Base-by-base conservation (phyloP, 208 protist species). In the Crithidia expoeki region DNA sequence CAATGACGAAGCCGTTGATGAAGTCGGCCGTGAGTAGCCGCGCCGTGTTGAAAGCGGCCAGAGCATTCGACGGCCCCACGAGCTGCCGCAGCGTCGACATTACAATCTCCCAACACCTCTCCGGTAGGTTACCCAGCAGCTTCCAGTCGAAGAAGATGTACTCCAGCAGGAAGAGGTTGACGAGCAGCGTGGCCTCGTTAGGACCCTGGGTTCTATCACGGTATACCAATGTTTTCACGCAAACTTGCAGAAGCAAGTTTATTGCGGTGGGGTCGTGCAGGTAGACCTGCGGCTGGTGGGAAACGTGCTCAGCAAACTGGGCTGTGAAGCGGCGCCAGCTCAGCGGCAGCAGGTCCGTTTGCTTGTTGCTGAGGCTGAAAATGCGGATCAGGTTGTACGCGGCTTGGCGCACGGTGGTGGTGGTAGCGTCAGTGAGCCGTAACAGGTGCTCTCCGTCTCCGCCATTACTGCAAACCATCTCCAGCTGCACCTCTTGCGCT, bases 81-180 rank as follows among this genome's bases (percentile, higher is more conserved):
- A 89, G 50, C 55, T 72, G 55, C 66, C 56, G 68, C 40, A 93
- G 50, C 21, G 40, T 42, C 19, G 33, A 14, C 34, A 88, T 51
- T 12, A 89, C 25, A 4, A 30, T 30, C 16, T 33, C 23, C 53
- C 79, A 71, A 36, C 50, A 65, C n/a, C 53, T 57, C 47, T 70
- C 57, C 27, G 81, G 76, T 38, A 89, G 57, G 34, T 61, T 72
- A 17, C 49, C 50, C 36, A 87, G 72, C 30, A 89, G 36, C 21
- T 70, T 67, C 85, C 85, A 91, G 72, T 89, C 80, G 53, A 91
- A 85, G 33, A 93, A 78, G 30, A 93, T 58, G 66, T 81, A 68
- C 56, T 89, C 88, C 34, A 80, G 57, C 9, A 71, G 50, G 46
- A 67, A n/a, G 33, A 57, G 12, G 36, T 68, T 65, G 7, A 64